Evolutionary conservation across 179 eudicot species (phyloP), one percentile per base, ranked within the genome.

Genomic region (Beta macrorhiza): DNA sequence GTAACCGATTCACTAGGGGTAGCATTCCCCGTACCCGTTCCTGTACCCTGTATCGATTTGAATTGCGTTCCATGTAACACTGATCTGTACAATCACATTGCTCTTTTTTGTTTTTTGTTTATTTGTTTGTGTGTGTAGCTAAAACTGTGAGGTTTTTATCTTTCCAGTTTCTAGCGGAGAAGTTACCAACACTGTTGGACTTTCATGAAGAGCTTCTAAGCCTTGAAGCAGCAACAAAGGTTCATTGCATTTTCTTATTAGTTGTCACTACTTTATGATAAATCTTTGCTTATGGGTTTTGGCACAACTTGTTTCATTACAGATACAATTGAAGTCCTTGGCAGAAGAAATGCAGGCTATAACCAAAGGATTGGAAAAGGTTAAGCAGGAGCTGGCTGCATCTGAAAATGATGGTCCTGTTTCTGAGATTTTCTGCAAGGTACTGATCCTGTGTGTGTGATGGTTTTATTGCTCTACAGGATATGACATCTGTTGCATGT

Each of bases 341-440:
- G 98, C 97, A 58, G 98, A 94, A 91, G 98, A 94, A 87, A 94
- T 94, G 98, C 98, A 94, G 88, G 92, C 93, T 72, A 91, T 94
- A 74, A 89, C 84, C 74, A 94, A 94, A 81, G 95, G 95, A 76
- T 62, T 92, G 75, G 95, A 89, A 81, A 92, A 90, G 85, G 95
- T 92, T 65, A 91, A 89, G 81, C 93, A 89, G 83, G 97, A 92
- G 88, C 76, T 91, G 64, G 78, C 65, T 80, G 92, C 92, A 67
- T 94, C 98, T 67, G 98, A 83, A 74, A 89, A 87, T 82, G 97
- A 92, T 82, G 97, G 97, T 55, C 93, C 97, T 80, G 97, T 90
- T 82, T 92, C 95, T 85, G 92, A 92, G 81, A 82, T 70, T 83
- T 94, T 94, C 72, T 80, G 79, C 52, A 90, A 90, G 97, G 98